phyloP scores from a whole-genome alignment of 495 filamentous ascomycete species.

The Lasiosphaeris hirsuta region DNA sequence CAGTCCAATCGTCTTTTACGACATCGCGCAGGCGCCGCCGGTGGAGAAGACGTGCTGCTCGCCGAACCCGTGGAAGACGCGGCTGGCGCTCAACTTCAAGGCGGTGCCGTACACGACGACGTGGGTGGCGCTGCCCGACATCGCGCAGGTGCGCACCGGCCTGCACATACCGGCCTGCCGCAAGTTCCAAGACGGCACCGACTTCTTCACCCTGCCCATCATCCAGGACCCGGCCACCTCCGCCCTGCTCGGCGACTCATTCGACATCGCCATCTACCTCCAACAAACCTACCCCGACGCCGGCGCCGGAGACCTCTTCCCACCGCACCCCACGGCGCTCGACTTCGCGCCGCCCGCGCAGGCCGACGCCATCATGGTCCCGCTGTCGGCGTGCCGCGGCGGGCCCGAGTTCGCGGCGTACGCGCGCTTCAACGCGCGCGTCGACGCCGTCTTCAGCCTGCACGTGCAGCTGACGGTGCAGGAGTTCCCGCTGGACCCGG shows the following conservation, averaged over 20 bases:
- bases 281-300: constrained; percentile 46
- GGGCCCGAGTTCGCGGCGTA: constrained; percentile 23
- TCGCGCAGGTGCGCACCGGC: constrained; percentile 42
- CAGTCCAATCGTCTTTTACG: constrained; percentile 53
- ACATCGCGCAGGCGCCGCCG: constrained; percentile 49
- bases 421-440: constrained; percentile 44
- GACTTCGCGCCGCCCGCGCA: constrained; percentile 29
- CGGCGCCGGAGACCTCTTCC: constrained; percentile 38
- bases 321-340: constrained; percentile 29
- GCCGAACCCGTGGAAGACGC: constrained; percentile 61
- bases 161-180: constrained; percentile 47
- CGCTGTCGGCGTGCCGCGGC: constrained; percentile 28
- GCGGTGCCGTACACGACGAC: constrained; percentile 44
- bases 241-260: constrained; percentile 53
- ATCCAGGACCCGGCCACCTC: constrained; percentile 46
- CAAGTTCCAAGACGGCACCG: constrained; percentile 53
- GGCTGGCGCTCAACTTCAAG: constrained; percentile 61
- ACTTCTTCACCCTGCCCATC: constrained; percentile 59
- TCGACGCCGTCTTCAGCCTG: constrained; percentile 50
- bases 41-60: constrained; percentile 30
- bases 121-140: constrained; percentile 50
- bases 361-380: constrained; percentile 18
- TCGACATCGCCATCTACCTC: constrained; percentile 59
- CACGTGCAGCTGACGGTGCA: constrained; percentile 33
- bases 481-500: constrained; percentile 46